Evolutionary conservation across 2,329 filamentous ascomycete genomes (phyloP), one percentile per base, ranked within the genome.

Genomic region (Balansia obtecta): DNA sequence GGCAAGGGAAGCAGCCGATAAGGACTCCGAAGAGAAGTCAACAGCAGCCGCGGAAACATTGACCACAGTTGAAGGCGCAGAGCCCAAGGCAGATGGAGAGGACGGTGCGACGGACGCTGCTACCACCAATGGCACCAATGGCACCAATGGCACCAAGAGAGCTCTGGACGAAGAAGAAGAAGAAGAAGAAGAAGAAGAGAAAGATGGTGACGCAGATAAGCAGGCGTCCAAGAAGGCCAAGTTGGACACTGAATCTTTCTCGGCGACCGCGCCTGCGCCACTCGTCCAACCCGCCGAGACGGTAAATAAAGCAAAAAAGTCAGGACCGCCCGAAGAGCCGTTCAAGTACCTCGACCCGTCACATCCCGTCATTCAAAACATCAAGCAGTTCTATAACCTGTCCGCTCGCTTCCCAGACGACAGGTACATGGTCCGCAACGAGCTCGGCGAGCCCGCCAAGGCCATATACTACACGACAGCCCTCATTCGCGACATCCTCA

Each of bases 341-440:
- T 98, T 95, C 76, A 96, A 95, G 64, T 98, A 89, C 63, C 77
- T 98, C 40, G 68, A 82, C 9, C 68, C 80, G 0, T 76, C 84
- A 27, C 87, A 96, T 64, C 71, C 81, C 2, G 87, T 93, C 53
- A 83, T 98, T 49, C 66, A 81, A 54, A 75, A 77, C 50, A 91
- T 98, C 61, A 85, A 83, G 60, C 67, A 78, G 2, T 97, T 97
- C 70, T 98, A 97, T 71, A 76, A 85, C 49, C 75, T 97, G 55
- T 90, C 88, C 0, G 67, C 81, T 0, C 83, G 85, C 45, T 98
- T 98, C 73, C 93, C 93, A 0, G 76, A 83, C 20, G 86, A 95
- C 66, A 83, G 91, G 50, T 98, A 93, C 72, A 87, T 98, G 83
- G 93, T 98, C 48, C 86, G 93, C 60, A 98, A 98, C 69, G 87